Evolutionary conservation across 1,139 yeast species (phyloP), one percentile per base, ranked within the genome.

Genomic region (Keqinozyma sinolaborantium): DNA sequence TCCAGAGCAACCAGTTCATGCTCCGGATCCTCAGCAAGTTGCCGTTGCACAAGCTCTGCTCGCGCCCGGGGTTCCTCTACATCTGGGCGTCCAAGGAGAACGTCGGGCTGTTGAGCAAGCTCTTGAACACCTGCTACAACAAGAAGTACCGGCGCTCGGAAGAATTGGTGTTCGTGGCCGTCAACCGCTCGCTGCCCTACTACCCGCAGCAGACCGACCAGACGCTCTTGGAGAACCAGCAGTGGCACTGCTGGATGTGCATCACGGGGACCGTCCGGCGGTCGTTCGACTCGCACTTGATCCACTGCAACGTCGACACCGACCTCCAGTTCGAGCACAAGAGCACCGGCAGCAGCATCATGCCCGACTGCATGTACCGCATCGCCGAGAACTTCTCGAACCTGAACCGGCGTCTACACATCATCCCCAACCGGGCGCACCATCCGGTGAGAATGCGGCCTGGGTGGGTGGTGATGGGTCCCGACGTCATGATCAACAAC

Each of bases 181-280:
- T 79, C 6, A 72, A 76, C 44, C 73, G 75, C 39, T 56, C 70
- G 23, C 77, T 86, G 0, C 78, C 78, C 1, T 77, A 73, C 48
- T 79, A 73, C 44, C 85, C 86, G 0, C 40, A 42, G n/a, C 39
- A 34, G 16, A 25, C 28, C 23, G 32, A 34, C 4, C 30, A 39
- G 14, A 54, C 61, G 1, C 47, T 67, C 14, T 61, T 68, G 38
- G 56, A 58, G 30, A 57, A 63, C 31, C 70, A 72, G 30, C 94
- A 83, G 50, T 88, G 96, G 96, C 97, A 90, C 57, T 90, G 97
- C 48, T 84, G 95, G 83, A 86, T 90, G 96, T 92, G 97, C 44
- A 83, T 90, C 34, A 88, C 95, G 3, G 97, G 97, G 4, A 90
- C 97, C 0, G 90, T 90, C 9, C 69, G 96, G 49, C 72, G 97